Evolutionary conservation across 2,329 filamentous ascomycete genomes (phyloP).

Genomic region (Dichotomopilus funicola): DNA sequence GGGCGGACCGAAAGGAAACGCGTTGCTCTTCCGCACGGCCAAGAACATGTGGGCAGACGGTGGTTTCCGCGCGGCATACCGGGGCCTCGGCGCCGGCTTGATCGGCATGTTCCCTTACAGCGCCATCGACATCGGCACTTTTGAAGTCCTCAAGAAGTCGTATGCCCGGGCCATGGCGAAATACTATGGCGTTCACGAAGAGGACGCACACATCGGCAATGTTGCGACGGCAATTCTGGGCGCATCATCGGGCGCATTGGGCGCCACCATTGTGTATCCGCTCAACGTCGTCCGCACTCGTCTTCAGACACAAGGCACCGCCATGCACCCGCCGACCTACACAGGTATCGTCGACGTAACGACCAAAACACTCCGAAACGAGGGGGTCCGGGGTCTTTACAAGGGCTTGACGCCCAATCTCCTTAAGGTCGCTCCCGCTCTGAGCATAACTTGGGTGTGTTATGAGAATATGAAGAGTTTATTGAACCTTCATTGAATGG

Average conservation of each 20-base stretch:
- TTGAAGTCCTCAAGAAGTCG: slow-evolving; percentile 79
- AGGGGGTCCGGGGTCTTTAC: slow-evolving; percentile 82
- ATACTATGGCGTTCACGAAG: slow-evolving; percentile 65
- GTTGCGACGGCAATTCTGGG: slow-evolving; percentile 84
- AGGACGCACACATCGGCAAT: slow-evolving; percentile 74
- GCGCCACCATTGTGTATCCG: slow-evolving; percentile 90
- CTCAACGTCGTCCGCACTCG: slow-evolving; percentile 88
- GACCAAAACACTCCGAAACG: slow-evolving; percentile 70
- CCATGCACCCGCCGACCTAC: slow-evolving; percentile 85
- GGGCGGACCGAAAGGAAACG: slow-evolving; percentile 76
- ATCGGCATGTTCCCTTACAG: slow-evolving; percentile 97
- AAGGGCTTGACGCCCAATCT: slow-evolving; percentile 93
- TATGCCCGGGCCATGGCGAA: slow-evolving; percentile 66
- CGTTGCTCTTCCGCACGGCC: slow-evolving; percentile 74
- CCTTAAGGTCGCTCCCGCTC: slow-evolving; percentile 89
- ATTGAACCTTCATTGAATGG: slow-evolving; percentile 45
- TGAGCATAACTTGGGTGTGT: slow-evolving; percentile 91
- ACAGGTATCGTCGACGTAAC: slow-evolving; percentile 87
- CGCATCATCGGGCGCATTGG: slow-evolving; percentile 83
- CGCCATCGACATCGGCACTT: slow-evolving; percentile 91
- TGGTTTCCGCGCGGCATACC: slow-evolving; percentile 73
- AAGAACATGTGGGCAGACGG: slow-evolving; percentile 78
- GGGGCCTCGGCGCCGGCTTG: slow-evolving; percentile 87
- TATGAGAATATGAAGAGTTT: slow-evolving; percentile 84
- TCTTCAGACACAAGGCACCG: slow-evolving; percentile 88